Base-by-base conservation (phyloP, 2,329 filamentous ascomycete species). In the Diaporthe sp. region DNA sequence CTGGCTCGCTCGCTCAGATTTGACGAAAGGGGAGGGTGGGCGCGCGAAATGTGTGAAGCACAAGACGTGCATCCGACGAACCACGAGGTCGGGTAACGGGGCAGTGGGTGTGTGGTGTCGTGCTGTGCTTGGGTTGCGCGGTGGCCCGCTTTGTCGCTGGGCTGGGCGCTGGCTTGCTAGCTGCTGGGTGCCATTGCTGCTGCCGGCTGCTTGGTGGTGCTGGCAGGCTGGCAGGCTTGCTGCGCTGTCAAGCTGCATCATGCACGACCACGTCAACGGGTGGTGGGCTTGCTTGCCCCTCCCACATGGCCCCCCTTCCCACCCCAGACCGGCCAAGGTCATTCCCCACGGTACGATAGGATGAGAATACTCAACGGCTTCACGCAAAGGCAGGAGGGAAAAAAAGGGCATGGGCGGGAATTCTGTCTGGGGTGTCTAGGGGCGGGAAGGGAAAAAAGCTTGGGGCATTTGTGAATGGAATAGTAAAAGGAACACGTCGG, bases 191-290 rank as follows among this genome's bases (percentile, higher is more conserved):
- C n/a, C 37, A 44, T 22, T 67, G 62, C 13, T 37, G 62, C 42
- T 31, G 44, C n/a, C 13, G 39, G 39, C 25, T 46, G 59, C 59
- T 44, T 44, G 39, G 61, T 65, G 46, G 34, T 44, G 44, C 69
- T 28, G 44, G 42, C 42, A 19, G 39, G 39, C 39, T 42, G 9
- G 10, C 67, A 34, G 37, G 37, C 31, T 31, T 51, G 70, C 42
- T 72, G 70, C 51, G 70, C 59, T 72, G 70, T 72, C 70, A 72
- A 72, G 70, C 70, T 72, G 58, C 70, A 59, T 65, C 58, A 73
- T 73, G 70, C 70, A 73, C 70, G 70, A 73, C 58, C 70, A 73
- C 70, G 70, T 73, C 70, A 73, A 73, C 58, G 57, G 70, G 55
- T 25, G 42, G 39, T 22, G 58, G 19, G 19, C 49, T 70, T 70